Evolutionary conservation across 176 grass and related monocot genomes (phyloP), one percentile per base, ranked within the genome.

Genomic region (Panicum miliaceum): DNA sequence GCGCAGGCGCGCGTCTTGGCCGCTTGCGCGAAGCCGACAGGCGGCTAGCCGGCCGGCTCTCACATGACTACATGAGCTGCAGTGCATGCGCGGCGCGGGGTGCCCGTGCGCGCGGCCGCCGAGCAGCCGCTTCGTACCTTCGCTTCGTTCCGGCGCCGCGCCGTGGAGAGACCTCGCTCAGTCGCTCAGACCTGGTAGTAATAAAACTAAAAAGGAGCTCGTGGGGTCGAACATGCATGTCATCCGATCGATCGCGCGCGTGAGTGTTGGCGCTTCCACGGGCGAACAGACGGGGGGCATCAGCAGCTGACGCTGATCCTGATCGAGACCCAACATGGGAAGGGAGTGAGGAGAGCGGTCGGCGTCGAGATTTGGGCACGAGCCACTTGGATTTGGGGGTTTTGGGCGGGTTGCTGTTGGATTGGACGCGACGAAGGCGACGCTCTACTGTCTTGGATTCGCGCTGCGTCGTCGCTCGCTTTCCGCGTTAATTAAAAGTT

Each of bases 281-380:
- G 63, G 32, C 14, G 13, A 36, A 18, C 2, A 12, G 50, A 52
- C 4, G 18, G 64, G 18, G 18, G 18, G 15, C 62, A 19, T 4
- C 11, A 11, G 16, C 9, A 12, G 40, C 9, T 6, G 40, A 4
- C 0, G 40, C 4, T 26, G 75, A 29, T 43, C 22, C 8, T 26
- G 75, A 29, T 43, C 22, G 75, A 42, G 75, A 77, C 56, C 20
- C 54, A 61, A 29, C 54, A 29, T 27, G 75, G 74, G 20, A 56
- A 48, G 3, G 3, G 0, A 3, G 15, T 4, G 5, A 18, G 14
- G 50, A n/a, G 16, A 32, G 19, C 40, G 58, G 63, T 47, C 25
- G 4, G 58, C 46, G 76, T 8, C 16, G 41, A 37, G 4, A 18
- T 77, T n/a, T 59, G 75, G 73, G 13, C 36, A 14, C 20, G 32